Evolutionary conservation across 1,139 yeast species (phyloP).

Genomic region (Candida tetrigidarum): DNA sequence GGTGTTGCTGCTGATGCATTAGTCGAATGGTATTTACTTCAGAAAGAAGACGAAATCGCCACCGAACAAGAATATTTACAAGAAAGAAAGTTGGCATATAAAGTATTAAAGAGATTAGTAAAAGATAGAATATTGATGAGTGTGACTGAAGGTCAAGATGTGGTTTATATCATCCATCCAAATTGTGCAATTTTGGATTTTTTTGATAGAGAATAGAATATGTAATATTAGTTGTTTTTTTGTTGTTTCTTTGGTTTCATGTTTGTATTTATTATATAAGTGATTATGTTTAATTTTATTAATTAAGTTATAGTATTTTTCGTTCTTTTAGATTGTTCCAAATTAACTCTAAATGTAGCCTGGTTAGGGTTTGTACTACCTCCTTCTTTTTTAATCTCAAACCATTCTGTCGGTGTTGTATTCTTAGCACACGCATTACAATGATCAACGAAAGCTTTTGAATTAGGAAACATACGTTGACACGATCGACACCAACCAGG

Average conservation of each 20-base stretch:
- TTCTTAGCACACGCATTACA: constrained; percentile 62
- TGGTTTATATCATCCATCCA: constrained; percentile 82
- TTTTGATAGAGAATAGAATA: constrained; percentile 31
- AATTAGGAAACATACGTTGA: constrained; percentile 57
- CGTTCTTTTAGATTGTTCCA: constrained; percentile 7
- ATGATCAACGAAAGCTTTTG: constrained; percentile 67
- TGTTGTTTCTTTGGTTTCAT: neutral
- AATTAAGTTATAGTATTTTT: neutral
- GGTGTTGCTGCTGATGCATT: constrained; percentile 76
- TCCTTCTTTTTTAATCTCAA: constrained; percentile 10
- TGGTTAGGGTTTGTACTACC: constrained; percentile 6
- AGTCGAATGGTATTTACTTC: constrained; percentile 79
- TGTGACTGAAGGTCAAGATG: constrained; percentile 62
- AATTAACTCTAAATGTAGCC: constrained; percentile 14
- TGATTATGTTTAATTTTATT: constrained; percentile 3
- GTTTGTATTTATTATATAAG: neutral
- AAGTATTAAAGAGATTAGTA: constrained; percentile 82
- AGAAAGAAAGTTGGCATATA: constrained; percentile 74
- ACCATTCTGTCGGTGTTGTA: constrained; percentile 34
- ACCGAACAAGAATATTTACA: constrained; percentile 72
- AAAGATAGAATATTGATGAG: constrained; percentile 87
- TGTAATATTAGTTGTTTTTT: neutral
- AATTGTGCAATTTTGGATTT: constrained; percentile 79
- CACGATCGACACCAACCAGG: constrained; percentile 71
- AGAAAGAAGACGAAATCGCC: constrained; percentile 71